Base-by-base conservation (phyloP, 179 eudicot genomes). In the Corrigiola litoralis region DNA sequence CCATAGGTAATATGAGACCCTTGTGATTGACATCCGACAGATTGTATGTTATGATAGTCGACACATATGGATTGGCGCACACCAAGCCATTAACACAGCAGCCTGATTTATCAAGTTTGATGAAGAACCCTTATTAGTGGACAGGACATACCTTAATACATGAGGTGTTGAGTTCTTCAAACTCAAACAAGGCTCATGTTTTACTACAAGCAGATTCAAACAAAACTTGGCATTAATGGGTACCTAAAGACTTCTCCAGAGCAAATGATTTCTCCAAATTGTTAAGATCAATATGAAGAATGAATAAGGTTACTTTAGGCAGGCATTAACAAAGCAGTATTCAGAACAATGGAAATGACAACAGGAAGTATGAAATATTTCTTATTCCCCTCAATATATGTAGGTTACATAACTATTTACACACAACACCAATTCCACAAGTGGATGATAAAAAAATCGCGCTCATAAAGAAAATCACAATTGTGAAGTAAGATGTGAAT, bases 141-240 rank as follows among this genome's bases (percentile, higher is more conserved):
- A 38, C 44, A 38, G 16, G 44, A 38, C 44, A 9, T 49, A 23
- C 11, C 29, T 49, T 8, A 9, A 38, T 21, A 17, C 23, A 46
- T 11, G 55, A 2, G 13, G 13, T 38, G 12, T 38, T 9, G 44
- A 12, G 10, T 9, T 6, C 55, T 50, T 50, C 16, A 50, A 50
- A n/a, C n/a, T n/a, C n/a, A n/a, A n/a, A n/a, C n/a, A n/a, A n/a
- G n/a, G 55, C 10, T 6, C 17, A 24, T 11, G 55, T 4, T 1
- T 9, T 2, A 24, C 32, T 1, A 11, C n/a, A 56, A 56, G 61
- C 61, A 34, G 42, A 11, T 20, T 27, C 25, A 34, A 6, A 36
- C 61, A 42, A 56, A 56, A 4, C 61, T 56, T 14, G 61, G 27
- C 44, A 17, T n/a, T n/a, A n/a, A n/a, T n/a, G n/a, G n/a, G n/a